A percentile compares a stretch with the other conserved stretches of the same genome.
Evolutionary conservation across 768 basidiomycete species (phyloP).

Genomic region (Tylopilus felleus): DNA sequence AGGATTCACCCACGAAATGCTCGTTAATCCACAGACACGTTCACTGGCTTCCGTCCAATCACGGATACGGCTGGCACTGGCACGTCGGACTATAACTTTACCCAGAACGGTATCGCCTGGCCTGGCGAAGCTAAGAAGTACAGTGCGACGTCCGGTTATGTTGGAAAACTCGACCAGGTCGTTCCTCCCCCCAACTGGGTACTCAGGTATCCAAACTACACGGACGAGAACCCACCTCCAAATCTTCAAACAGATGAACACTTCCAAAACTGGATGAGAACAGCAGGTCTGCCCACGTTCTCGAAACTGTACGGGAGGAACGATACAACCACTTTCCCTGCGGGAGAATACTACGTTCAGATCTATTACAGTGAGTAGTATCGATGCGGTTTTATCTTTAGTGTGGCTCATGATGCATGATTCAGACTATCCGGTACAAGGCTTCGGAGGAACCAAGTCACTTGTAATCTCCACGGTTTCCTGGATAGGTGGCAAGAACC

Average conservation of each 20-base stretch:
- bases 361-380: constrained; percentile 68
- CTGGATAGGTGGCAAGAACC: constrained; percentile 98
- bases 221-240: constrained; percentile 59
- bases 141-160: constrained; percentile 51
- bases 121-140: constrained; percentile 93
- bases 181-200: constrained; percentile 95
- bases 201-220: constrained; percentile 70
- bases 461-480: constrained; percentile 96
- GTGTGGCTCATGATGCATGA: constrained; percentile 3
- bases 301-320: constrained; percentile 93
- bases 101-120: constrained; percentile 88
- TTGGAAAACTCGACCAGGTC: constrained; percentile 53
- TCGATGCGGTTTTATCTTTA: background rate
- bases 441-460: constrained; percentile 93
- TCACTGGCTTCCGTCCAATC: constrained; percentile 53
- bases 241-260: constrained; percentile 77
- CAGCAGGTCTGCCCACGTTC: constrained; percentile 94
- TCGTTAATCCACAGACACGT: constrained; percentile 62
- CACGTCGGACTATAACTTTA: constrained; percentile 62
- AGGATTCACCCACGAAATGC: background rate
- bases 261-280: constrained; percentile 99
- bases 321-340: constrained; percentile 65
- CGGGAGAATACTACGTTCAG: constrained; percentile 72
- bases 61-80: constrained; percentile 40
- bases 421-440: constrained; percentile 89